A percentile compares a stretch with the other conserved stretches of the same genome.
phyloP scores from a whole-genome alignment of 2,329 filamentous ascomycete species.

The Epichloe typhina region DNA sequence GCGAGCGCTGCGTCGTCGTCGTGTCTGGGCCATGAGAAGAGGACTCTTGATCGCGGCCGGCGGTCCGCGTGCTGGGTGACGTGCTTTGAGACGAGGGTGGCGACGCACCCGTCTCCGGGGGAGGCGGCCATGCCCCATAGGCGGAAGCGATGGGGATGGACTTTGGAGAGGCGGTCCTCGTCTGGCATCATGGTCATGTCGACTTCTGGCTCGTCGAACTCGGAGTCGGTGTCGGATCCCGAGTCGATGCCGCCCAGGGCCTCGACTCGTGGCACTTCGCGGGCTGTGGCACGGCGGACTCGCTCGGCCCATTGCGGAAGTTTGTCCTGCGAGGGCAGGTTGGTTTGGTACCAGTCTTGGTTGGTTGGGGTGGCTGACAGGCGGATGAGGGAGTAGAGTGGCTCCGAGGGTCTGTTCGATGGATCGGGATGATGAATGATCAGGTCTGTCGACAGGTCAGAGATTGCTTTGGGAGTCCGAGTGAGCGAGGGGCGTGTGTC shows the following conservation, averaged over 20 bases:
- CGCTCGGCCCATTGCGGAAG: conserved; percentile 34
- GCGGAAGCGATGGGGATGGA: conserved; percentile 35
- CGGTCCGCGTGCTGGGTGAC: conserved; percentile 36
- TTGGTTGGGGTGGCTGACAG: conserved; percentile 38
- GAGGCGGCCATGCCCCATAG: conserved; percentile 41
- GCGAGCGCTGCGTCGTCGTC: conserved; percentile 1
- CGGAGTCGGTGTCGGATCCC: conserved; percentile 10
- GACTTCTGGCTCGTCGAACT: conserved; percentile 8
- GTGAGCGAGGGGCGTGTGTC: neutral
- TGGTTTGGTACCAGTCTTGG: conserved; percentile 40
- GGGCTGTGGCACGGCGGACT: conserved; percentile 30
- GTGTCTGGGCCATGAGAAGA: conserved; percentile 21
- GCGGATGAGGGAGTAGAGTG: conserved; percentile 39
- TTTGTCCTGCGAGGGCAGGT: conserved; percentile 19
- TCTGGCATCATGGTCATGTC: conserved; percentile 9
- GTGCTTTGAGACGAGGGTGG: conserved; percentile 35
- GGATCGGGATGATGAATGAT: conserved; percentile 26
- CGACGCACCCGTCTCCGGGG: conserved; percentile 38
- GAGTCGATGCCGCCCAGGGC: conserved; percentile 24
- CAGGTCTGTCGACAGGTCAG: conserved; percentile 24
- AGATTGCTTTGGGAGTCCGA: neutral
- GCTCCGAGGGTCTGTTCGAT: conserved; percentile 16
- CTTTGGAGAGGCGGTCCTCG: conserved; percentile 25
- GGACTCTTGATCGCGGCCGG: conserved; percentile 21
- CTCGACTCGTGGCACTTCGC: conserved; percentile 31